Base-by-base conservation (phyloP, 208 protist species). In the Vickermania spadyakhi region DNA sequence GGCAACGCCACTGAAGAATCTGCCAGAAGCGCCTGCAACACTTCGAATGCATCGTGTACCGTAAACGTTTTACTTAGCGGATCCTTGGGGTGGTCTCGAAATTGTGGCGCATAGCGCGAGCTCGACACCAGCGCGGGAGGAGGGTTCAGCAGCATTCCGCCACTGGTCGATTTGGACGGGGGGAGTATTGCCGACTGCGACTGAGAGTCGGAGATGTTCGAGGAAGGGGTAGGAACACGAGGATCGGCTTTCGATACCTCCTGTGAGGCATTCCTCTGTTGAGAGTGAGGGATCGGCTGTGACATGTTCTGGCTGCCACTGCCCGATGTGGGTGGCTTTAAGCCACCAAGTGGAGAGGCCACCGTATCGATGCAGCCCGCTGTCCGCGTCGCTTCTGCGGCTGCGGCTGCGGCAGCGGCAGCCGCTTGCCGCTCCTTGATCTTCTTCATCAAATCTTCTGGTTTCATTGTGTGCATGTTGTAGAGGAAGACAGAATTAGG, bases 11-110 rank as follows among this genome's bases (percentile, higher is more conserved):
- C n/a, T n/a, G n/a, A n/a, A n/a, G n/a, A n/a, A n/a, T n/a, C n/a
- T n/a, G n/a, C n/a, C n/a, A n/a, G n/a, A n/a, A 66, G 22, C 4
- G 28, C n/a, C 36, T 62, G 45, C 27, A 78, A 50, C 25, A 78
- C 45, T 28, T 54, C 23, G 18, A 74, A 55, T 5, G 68, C 72
- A 31, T 55, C 2, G 13, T 22, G 11, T 21, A 70, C 62, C 0
- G 72, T 84, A 51, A 90, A 81, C 1, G 53, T 23, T 30, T 51
- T 59, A 57, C 79, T 84, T 1, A 91, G 70, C 2, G 79, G 74
- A 53, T 87, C 84, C 4, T 25, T 41, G n/a, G 57, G 31, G 5
- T 25, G 27, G 59, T 91, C 78, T 21, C 84, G 64, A 66, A 85
- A 87, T 57, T n/a, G 11, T 18, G 36, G 36, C 36, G 18, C 18